Conservation (phyloP, 345 rosid genomes). For the Brassica rapa region DNA sequence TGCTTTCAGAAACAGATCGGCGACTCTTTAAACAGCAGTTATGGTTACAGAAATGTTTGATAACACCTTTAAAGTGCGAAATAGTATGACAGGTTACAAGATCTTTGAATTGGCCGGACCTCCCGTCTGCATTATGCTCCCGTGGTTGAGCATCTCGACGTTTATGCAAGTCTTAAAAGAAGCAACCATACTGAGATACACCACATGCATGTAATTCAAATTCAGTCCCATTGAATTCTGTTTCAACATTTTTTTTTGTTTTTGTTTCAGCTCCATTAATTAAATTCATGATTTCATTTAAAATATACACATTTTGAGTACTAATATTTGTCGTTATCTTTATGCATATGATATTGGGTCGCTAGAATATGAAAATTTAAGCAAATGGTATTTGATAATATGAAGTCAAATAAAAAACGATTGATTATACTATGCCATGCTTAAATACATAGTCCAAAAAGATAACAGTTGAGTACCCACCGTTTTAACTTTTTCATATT, state of each 20-base stretch:
- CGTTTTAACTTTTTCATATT: neutral
- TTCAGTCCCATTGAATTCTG: no score
- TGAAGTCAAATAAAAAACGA: neutral
- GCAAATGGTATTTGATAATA: neutral
- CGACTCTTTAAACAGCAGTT: neutral
- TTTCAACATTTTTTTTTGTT: no score
- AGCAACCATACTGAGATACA: neutral
- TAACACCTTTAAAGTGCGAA: neutral
- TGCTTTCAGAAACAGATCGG: neutral
- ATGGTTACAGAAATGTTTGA: neutral
- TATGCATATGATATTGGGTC: conserved; percentile 3
- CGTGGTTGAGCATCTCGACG: neutral
- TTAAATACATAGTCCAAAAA: no score
- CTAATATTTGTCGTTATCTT: neutral
- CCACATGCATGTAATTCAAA: no score
- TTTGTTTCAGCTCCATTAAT: no score
- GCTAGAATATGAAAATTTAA: conserved; percentile 6
- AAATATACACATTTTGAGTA: neutral
- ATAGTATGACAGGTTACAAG: neutral
- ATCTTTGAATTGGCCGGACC: neutral
- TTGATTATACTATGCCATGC: neutral
- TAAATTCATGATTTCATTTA: neutral
- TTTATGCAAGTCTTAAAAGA: neutral
- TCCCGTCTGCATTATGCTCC: neutral
- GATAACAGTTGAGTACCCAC: no score